Base-by-base conservation (phyloP, 192 early-diverging fungal genomes). In the Phycomyces nitens region DNA sequence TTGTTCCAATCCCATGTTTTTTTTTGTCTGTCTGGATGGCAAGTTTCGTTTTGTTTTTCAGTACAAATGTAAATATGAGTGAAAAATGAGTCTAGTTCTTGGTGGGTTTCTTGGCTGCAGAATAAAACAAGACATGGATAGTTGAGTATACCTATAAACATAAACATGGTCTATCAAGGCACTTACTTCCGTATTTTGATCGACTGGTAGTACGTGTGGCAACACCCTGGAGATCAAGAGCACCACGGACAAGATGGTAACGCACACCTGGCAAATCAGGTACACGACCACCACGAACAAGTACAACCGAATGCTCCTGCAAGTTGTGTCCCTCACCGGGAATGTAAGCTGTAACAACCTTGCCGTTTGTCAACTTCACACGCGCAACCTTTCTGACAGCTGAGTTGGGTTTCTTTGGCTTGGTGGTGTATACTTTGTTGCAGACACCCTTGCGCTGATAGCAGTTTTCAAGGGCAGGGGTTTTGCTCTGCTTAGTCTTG, bases 371-470 rank as follows among this genome's bases (percentile, higher is more conserved):
- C 54, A 99, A 77, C 52, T 92, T 88, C 44, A 99, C 95, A 65
- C 92, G 84, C 21, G 88, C 89, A 42, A 96, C 93, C 72, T 95
- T 94, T 65, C 96, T 89, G 73, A 89, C 89, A 34, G 96, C 96
- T 39, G 96, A 99, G 78, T 99, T 99, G 70, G 96, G 96, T 75
- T 99, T 99, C 79, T 95, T 95, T 60, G 96, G 96, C 75, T 95
- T 97, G 53, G 91, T 90, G 2, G 88, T 94, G 68, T 94, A 97
- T 5, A 99, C 92, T 71, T 97, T 97, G 68, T 93, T 78, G 68
- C 95, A 97, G 11, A 99, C 94, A 42, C 95, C 96, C 60, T 93
- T 91, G 65, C 89, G 88, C 76, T 96, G 94, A 42, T 89, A 95
- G 62, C 86, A 90, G 39, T 79, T 80, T 56, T 94, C 91, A 27